Percentiles rank a stretch among this genome's conserved stretches.
Evolutionary conservation across 2,329 filamentous ascomycete species (phyloP).

Genomic region (Microsporum ferrugineum): DNA sequence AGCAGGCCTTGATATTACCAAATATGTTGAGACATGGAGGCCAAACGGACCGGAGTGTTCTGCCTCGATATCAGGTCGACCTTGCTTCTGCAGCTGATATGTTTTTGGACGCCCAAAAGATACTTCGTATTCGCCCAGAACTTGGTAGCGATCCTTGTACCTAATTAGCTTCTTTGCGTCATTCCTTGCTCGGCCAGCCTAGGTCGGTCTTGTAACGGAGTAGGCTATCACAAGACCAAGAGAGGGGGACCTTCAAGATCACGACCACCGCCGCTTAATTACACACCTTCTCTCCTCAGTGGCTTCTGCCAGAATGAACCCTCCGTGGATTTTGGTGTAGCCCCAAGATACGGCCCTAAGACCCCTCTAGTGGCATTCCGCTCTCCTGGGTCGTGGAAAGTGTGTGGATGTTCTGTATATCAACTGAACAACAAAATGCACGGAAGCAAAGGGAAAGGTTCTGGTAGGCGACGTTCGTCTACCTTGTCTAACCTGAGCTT

Average conservation of each 20-base stretch:
- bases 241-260: neutral
- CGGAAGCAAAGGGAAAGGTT: neutral
- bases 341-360: neutral
- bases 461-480: neutral
- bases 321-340: neutral
- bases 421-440: neutral
- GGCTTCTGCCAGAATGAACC: neutral
- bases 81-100: neutral
- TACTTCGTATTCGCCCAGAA: neutral
- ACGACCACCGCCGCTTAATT: neutral
- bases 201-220: neutral
- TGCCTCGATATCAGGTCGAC: neutral
- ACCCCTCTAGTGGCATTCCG: neutral
- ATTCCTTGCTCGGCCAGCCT: neutral
- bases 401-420: neutral
- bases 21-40: neutral
- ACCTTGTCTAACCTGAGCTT: neutral
- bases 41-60: neutral
- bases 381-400: neutral
- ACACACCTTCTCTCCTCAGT: neutral
- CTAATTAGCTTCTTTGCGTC: neutral
- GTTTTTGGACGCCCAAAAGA: neutral
- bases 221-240: slow-evolving; percentile 2
- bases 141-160: neutral
- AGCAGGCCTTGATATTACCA: neutral